These are phyloP conservation scores for Poa pratensis DNA, from an alignment of 176 grass and related monocot species.

Conservation along the genomic window DNA sequence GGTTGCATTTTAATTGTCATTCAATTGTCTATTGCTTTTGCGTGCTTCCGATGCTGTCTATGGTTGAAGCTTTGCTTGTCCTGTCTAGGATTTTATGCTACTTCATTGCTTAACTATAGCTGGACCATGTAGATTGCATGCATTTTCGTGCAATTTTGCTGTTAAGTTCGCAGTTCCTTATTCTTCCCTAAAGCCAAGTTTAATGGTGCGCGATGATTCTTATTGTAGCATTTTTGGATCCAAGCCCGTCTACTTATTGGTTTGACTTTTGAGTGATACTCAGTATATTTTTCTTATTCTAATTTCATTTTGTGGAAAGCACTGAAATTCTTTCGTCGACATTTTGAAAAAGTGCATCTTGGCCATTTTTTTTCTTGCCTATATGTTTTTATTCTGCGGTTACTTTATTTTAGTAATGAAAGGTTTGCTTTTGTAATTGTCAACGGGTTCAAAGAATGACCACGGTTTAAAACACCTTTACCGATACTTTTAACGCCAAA, in stretches of 20 bases:
- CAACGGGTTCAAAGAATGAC: too few relatives aligned
- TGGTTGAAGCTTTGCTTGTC: neutral
- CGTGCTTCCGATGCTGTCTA: neutral
- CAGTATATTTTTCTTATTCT: neutral
- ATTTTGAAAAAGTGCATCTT: neutral
- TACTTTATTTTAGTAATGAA: neutral
- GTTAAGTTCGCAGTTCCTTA: neutral
- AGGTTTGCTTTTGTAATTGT: neutral
- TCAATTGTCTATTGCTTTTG: neutral
- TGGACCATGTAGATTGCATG: neutral
- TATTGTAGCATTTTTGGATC: neutral
- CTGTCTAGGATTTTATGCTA: neutral
- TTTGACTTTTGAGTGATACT: neutral
- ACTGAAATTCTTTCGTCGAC: neutral
- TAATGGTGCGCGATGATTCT: neutral
- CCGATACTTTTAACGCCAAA: constrained; percentile 26
- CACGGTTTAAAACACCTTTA: neutral
- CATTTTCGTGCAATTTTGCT: neutral
- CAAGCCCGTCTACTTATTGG: neutral
- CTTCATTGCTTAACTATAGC: neutral
- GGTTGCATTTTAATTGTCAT: neutral
- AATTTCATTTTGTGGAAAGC: neutral
- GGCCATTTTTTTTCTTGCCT: neutral
- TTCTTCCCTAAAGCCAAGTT: neutral
- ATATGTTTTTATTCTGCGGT: neutral